phyloP scores from a whole-genome alignment of 495 filamentous ascomycete genomes.

The Emericellopsis terricola region DNA sequence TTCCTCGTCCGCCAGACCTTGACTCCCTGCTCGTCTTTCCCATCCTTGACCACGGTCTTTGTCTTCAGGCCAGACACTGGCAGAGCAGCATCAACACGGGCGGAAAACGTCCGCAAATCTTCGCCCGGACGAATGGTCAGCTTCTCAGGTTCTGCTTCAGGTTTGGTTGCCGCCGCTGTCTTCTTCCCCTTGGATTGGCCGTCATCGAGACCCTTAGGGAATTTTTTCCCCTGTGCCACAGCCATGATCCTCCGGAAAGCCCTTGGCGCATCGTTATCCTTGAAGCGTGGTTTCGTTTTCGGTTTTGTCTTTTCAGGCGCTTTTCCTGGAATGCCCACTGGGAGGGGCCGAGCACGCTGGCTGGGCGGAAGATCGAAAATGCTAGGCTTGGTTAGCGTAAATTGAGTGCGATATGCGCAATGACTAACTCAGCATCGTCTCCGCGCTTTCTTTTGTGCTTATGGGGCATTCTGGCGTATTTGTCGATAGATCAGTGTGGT shows the following conservation, averaged over 20 bases:
- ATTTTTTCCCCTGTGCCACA: slow-evolving; percentile 35
- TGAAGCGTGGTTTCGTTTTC: slow-evolving; percentile 26
- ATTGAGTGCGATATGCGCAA: neutral
- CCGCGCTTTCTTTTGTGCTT: slow-evolving; percentile 3
- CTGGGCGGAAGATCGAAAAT: slow-evolving; percentile 64
- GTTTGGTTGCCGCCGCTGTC: slow-evolving; percentile 1
- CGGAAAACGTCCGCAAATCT: slow-evolving; percentile 59
- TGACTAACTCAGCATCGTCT: neutral
- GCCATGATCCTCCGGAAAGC: slow-evolving; percentile 74
- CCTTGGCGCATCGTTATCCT: slow-evolving; percentile 64
- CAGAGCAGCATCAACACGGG: slow-evolving; percentile 71
- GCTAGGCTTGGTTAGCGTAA: neutral
- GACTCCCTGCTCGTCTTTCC: slow-evolving; percentile 34
- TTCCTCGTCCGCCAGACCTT: slow-evolving; percentile 50
- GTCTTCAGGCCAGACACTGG: slow-evolving; percentile 49
- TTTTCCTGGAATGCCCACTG: slow-evolving; percentile 19
- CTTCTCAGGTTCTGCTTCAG: slow-evolving; percentile 9
- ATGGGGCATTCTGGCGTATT: slow-evolving; percentile 6
- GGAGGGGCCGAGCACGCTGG: slow-evolving; percentile 48
- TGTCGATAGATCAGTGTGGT: too few relatives aligned
- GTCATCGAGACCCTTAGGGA: slow-evolving; percentile 50
- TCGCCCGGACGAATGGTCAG: slow-evolving; percentile 71
- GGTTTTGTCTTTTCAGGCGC: slow-evolving; percentile 7
- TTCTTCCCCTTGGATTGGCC: slow-evolving; percentile 15
- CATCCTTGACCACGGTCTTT: slow-evolving; percentile 23